These are phyloP conservation scores for Trametes cinnabarina DNA, from an alignment of 768 basidiomycete genomes.

Conservation along the genomic window DNA sequence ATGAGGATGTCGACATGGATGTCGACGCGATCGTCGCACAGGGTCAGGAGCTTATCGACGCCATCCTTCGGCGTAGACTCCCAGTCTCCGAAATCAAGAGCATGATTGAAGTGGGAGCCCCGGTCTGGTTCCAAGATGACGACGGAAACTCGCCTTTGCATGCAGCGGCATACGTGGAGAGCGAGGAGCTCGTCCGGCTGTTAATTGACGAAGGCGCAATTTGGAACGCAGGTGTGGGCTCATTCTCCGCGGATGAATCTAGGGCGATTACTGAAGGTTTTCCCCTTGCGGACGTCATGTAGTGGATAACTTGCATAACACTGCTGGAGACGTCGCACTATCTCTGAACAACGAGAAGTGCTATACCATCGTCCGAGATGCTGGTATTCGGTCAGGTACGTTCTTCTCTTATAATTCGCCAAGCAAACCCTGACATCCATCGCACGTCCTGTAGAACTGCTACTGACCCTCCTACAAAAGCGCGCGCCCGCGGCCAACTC, in stretches of 20 bases:
- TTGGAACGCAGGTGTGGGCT: slow-evolving; percentile 78
- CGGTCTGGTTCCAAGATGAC: slow-evolving; percentile 87
- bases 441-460: slow-evolving; percentile 51
- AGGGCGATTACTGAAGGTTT: no score
- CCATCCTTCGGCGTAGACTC: slow-evolving; percentile 50
- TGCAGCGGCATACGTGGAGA: slow-evolving; percentile 76
- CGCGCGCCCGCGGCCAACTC: slow-evolving; percentile 27
- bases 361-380: slow-evolving; percentile 82
- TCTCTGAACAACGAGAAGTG: slow-evolving; percentile 76
- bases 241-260: no score
- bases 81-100: slow-evolving; percentile 43
- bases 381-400: slow-evolving; percentile 87
- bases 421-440: background rate
- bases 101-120: slow-evolving; percentile 65
- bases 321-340: slow-evolving; percentile 87
- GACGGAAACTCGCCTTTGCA: slow-evolving; percentile 81
- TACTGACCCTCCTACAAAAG: slow-evolving; percentile 62
- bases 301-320: slow-evolving; percentile 79
- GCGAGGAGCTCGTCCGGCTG: slow-evolving; percentile 56
- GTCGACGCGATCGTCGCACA: slow-evolving; percentile 32
- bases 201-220: slow-evolving; percentile 81
- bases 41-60: slow-evolving; percentile 57
- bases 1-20: slow-evolving; percentile 20
- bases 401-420: slow-evolving; percentile 18
- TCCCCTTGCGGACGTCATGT: background rate